phyloP scores from a whole-genome alignment of 495 filamentous ascomycete species.

The Talaromyces nanjingensis region DNA sequence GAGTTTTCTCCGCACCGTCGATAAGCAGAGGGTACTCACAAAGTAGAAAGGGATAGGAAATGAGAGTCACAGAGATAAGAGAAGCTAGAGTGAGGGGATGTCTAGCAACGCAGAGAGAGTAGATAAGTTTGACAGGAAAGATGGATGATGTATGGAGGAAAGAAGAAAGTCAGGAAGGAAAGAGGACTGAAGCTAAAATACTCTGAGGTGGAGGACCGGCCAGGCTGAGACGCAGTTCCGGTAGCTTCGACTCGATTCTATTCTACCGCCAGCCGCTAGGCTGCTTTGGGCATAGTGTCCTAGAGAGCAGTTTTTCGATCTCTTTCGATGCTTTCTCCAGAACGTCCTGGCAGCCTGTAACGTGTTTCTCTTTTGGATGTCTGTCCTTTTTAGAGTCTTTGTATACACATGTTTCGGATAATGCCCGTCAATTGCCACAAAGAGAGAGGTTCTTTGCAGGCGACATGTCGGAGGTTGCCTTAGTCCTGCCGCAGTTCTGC shows the following conservation, averaged over 20 bases:
- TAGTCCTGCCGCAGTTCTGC: background rate
- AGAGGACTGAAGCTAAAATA: constrained; percentile 9
- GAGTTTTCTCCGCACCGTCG: background rate
- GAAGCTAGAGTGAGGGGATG: background rate
- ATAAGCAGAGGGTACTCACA: background rate
- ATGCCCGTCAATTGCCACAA: background rate
- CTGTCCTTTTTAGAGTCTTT: background rate
- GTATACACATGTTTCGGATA: background rate
- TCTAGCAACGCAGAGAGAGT: constrained; percentile 4
- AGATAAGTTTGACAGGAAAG: background rate
- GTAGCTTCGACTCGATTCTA: constrained; percentile 12
- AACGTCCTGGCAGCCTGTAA: background rate
- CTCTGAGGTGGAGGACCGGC: constrained; percentile 4
- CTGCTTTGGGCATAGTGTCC: background rate
- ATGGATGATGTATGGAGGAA: constrained; percentile 2
- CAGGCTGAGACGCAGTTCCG: constrained; percentile 3
- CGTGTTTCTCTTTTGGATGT: background rate
- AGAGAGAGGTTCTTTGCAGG: background rate
- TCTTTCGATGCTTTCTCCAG: constrained; percentile 5
- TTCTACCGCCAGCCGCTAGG: constrained; percentile 3
- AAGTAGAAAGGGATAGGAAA: background rate
- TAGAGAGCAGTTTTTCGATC: background rate
- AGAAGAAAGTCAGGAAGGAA: constrained; percentile 5
- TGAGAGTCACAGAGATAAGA: background rate
- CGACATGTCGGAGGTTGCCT: background rate